Percentiles rank a stretch among this genome's conserved stretches.
phyloP scores from a whole-genome alignment of 305 asterid species.

The Fraxinus dipetala region DNA sequence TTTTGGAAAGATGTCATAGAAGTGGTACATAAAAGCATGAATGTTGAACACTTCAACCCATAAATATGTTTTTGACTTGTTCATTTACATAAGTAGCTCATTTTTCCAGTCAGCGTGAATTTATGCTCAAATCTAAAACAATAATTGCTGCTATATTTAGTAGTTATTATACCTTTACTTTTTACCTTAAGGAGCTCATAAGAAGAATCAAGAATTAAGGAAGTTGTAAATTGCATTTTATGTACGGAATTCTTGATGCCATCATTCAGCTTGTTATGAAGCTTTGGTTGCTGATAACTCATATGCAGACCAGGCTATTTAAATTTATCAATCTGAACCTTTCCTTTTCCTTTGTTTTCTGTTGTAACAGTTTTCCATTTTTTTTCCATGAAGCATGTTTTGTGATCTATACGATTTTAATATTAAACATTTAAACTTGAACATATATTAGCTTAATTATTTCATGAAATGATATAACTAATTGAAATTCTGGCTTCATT shows the following conservation, averaged over 20 bases:
- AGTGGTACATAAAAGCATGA: not conserved
- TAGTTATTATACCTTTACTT: not conserved
- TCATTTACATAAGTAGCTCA: not conserved
- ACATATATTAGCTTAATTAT: not conserved
- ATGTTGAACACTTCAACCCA: not conserved
- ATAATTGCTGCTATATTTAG: not conserved
- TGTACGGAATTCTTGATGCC: slow-evolving; percentile 1
- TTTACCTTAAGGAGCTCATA: not conserved
- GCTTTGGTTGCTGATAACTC: slow-evolving; percentile 9
- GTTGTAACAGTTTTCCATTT: slow-evolving; percentile 1
- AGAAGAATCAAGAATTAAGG: slow-evolving; percentile 8
- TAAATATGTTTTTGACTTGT: slow-evolving; percentile 4
- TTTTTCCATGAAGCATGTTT: not conserved
- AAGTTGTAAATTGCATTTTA: slow-evolving; percentile 3
- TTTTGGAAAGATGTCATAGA: slow-evolving; percentile 5
- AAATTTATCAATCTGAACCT: not conserved
- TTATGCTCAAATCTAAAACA: slow-evolving; percentile 5
- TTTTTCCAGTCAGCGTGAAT: not conserved
- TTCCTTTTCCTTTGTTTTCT: slow-evolving; percentile 7
- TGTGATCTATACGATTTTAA: not conserved
- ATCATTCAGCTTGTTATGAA: not conserved
- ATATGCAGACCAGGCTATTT: not conserved
- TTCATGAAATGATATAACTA: slow-evolving; percentile 1
- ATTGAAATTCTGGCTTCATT: slow-evolving; percentile 2
- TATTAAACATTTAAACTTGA: not conserved